Percentiles rank a stretch among this genome's conserved stretches.
Conservation (phyloP, 108 stramenopile species). For the Nitzschia palea region DNA sequence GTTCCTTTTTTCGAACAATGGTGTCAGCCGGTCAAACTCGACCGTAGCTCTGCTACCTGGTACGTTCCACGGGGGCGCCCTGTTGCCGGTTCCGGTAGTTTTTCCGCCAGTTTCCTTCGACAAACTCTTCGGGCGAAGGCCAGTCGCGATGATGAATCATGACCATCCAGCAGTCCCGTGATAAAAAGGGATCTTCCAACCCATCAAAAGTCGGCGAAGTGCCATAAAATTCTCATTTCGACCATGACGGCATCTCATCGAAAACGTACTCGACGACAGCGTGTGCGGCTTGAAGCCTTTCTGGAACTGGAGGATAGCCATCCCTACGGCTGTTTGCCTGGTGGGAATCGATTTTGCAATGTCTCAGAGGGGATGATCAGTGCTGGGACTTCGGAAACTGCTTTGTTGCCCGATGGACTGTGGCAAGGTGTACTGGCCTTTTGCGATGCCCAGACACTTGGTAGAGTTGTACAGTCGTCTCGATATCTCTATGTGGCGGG, state of each 20-base stretch:
- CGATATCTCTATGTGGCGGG: conserved; percentile 76
- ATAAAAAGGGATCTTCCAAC: too few species aligned
- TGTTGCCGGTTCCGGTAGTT: too few species aligned
- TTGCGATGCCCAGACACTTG: conserved; percentile 52
- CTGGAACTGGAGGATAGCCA: conserved; percentile 39
- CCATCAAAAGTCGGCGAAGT: background rate
- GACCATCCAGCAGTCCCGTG: too few species aligned
- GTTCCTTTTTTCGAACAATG: too few species aligned
- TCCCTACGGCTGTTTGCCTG: conserved; percentile 77
- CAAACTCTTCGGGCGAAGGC: too few species aligned
- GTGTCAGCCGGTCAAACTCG: too few species aligned
- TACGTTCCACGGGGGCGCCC: too few species aligned
- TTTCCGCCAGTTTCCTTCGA: too few species aligned
- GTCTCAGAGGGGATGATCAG: background rate
- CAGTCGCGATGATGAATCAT: too few species aligned
- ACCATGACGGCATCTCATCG: conserved; percentile 12
- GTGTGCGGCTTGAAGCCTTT: conserved; percentile 24
- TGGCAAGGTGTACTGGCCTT: conserved; percentile 56
- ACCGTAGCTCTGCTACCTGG: too few species aligned
- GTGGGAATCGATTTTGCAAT: conserved; percentile 70
- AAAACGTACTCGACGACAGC: background rate
- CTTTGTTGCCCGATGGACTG: conserved; percentile 51
- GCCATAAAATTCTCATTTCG: conserved; percentile 8
- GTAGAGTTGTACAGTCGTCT: conserved; percentile 40
- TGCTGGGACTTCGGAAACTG: conserved; percentile 11